Base-by-base conservation (phyloP, 2,329 filamentous ascomycete genomes). In the Penicillium hesseltinei region DNA sequence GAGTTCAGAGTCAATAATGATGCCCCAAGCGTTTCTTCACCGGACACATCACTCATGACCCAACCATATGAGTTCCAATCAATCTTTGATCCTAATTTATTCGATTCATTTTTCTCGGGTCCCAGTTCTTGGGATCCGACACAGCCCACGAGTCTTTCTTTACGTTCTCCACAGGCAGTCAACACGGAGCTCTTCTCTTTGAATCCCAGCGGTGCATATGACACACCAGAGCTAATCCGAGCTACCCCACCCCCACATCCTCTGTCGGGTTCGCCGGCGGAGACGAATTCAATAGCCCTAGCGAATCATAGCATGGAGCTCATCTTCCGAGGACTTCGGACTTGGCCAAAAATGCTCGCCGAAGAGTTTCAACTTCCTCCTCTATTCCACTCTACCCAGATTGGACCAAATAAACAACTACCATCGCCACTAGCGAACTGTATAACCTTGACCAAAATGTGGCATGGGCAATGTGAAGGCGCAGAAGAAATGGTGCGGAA, bases 341-440 rank as follows among this genome's bases (percentile, higher is more conserved):
- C 74, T 2, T 77, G 71, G 70, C 75, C 75, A n/a, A 62, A 67
- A 15, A 76, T 74, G 67, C 61, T 77, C 11, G 73, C 73, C 13
- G 71, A 74, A 56, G 71, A 68, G 5, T 66, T 73, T 36, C 72
- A 75, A 50, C 54, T 71, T 13, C 75, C 75, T 10, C 75, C 75
- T 27, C 66, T 75, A 23, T 66, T 77, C 5, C 75, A 77, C 57
- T 63, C 65, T 31, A 62, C 57, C 11, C 62, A 69, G 40, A 61
- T 65, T 19, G 46, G 56, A 21, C 62, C 53, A 21, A 29, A 46
- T 9, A 56, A 31, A 13, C 40, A 15, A 36, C 62, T 65, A 11
- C 69, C 71, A 2, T 58, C 57, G 38, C 73, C 72, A 10, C 66
- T 77, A 38, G 67, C 68, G 15, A 73, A 72, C 27, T 77, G 74